Percentiles rank a stretch among this genome's conserved stretches.
Evolutionary conservation across 1,139 yeast genomes (phyloP).

Genomic region (Protomyces gravidus): DNA sequence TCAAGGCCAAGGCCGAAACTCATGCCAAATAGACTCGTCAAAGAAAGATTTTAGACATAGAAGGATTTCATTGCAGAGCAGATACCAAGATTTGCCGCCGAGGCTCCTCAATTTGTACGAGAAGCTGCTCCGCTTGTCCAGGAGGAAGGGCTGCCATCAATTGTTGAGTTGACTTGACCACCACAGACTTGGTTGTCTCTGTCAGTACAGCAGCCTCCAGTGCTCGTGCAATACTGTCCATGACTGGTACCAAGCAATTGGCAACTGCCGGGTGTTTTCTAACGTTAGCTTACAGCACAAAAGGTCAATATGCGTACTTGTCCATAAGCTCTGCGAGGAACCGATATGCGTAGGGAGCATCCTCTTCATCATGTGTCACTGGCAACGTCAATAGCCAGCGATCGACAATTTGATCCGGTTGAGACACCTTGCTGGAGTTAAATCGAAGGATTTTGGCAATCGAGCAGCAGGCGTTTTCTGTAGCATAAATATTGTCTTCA

Average conservation of each 20-base stretch:
- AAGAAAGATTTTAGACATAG: background rate
- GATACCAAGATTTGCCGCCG: slow-evolving; percentile 1
- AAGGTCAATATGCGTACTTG: slow-evolving; percentile 36
- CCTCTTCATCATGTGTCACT: slow-evolving; percentile 75
- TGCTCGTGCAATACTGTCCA: slow-evolving; percentile 75
- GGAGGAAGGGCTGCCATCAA: slow-evolving; percentile 14
- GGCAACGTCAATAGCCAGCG: slow-evolving; percentile 85
- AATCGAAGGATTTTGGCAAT: slow-evolving; percentile 67
- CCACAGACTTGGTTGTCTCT: slow-evolving; percentile 1
- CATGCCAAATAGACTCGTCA: background rate
- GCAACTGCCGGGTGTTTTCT: slow-evolving; percentile 54
- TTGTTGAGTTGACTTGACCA: slow-evolving; percentile 4
- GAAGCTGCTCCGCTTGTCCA: slow-evolving; percentile 1
- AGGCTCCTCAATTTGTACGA: background rate
- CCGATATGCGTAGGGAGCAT: slow-evolving; percentile 80
- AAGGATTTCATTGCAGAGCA: background rate
- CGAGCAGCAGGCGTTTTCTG: slow-evolving; percentile 79
- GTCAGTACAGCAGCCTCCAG: slow-evolving; percentile 60
- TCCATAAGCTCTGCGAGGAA: slow-evolving; percentile 73
- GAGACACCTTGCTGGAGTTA: slow-evolving; percentile 41
- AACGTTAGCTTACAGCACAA: slow-evolving; percentile 36
- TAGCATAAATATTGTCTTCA: slow-evolving; percentile 78
- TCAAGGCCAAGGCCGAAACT: background rate
- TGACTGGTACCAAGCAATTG: slow-evolving; percentile 57
- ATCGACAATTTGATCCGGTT: slow-evolving; percentile 59